These are phyloP conservation scores for Theobroma cacao DNA, from an alignment of 345 rosid species.

Conservation along the genomic window DNA sequence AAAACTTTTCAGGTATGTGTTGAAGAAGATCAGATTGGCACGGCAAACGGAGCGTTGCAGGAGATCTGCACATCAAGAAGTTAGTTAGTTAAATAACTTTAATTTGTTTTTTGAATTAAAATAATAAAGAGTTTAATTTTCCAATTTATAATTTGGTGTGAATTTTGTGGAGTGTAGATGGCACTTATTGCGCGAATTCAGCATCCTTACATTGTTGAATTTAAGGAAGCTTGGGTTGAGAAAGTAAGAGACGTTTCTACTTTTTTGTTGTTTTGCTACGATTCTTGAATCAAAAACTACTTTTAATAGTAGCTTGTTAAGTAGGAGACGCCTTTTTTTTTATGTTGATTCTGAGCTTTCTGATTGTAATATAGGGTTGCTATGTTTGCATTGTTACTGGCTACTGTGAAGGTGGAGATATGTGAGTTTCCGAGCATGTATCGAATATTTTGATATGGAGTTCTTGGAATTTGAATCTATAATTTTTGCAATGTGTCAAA, in stretches of 20 bases:
- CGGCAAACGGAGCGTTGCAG: constrained; percentile 94
- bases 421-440: constrained; percentile 53
- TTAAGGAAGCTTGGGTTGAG: constrained; percentile 99
- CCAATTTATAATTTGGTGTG: constrained; percentile 2
- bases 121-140: neutral
- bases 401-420: constrained; percentile 99
- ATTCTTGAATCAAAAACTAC: neutral
- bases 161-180: constrained; percentile 57
- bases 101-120: neutral
- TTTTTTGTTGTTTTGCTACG: neutral
- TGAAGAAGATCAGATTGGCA: constrained; percentile 98
- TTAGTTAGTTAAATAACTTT: constrained; percentile 20
- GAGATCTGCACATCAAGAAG: constrained; percentile 99
- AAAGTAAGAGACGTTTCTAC: constrained; percentile 45
- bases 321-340: neutral
- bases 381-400: constrained; percentile 98
- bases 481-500: constrained; percentile 5
- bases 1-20: constrained; percentile 64
- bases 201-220: constrained; percentile 94
- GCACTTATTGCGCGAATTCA: constrained; percentile 85
- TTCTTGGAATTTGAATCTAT: constrained; percentile 11
- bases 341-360: constrained; percentile 1
- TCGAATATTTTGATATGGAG: neutral
- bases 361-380: constrained; percentile 69
- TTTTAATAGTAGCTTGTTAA: neutral